Evolutionary conservation across 805 yeast species (phyloP).

Genomic region (Kluyveromyces dobzhanskii): DNA sequence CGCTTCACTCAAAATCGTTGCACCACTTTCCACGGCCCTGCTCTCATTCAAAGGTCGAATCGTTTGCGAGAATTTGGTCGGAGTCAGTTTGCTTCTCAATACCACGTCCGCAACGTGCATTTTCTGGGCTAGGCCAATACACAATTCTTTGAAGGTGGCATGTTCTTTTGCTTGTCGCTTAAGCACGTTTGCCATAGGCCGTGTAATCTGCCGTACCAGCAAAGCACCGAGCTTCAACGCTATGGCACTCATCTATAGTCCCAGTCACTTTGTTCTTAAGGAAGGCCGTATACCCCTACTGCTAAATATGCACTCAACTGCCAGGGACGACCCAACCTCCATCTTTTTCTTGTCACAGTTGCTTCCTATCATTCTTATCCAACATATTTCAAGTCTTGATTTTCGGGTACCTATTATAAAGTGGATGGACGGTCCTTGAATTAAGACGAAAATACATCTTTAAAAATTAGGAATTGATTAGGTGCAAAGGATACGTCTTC

Average conservation of each 20-base stretch:
- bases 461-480: no score
- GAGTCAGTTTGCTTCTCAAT: conserved; percentile 46
- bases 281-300: no score
- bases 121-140: conserved; percentile 65
- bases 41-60: conserved; percentile 75
- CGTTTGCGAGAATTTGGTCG: conserved; percentile 30
- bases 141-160: conserved; percentile 48
- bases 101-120: conserved; percentile 58
- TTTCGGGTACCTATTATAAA: no score
- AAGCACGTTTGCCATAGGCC: conserved; percentile 39
- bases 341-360: no score
- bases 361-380: no score
- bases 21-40: conserved; percentile 76
- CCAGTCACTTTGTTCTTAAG: no score
- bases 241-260: conserved; percentile 12
- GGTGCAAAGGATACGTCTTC: no score
- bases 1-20: conserved; percentile 66
- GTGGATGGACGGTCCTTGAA: no score
- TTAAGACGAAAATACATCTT: no score
- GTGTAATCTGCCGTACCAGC: conserved; percentile 15
- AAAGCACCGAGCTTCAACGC: conserved; percentile 11
- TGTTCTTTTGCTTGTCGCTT: conserved; percentile 72
- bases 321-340: no score
- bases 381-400: no score
- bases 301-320: no score